Percentiles rank a stretch among this genome's conserved stretches.
phyloP scores from a whole-genome alignment of 192 early-diverging fungal species.

The Spizellomyces punctatus region DNA sequence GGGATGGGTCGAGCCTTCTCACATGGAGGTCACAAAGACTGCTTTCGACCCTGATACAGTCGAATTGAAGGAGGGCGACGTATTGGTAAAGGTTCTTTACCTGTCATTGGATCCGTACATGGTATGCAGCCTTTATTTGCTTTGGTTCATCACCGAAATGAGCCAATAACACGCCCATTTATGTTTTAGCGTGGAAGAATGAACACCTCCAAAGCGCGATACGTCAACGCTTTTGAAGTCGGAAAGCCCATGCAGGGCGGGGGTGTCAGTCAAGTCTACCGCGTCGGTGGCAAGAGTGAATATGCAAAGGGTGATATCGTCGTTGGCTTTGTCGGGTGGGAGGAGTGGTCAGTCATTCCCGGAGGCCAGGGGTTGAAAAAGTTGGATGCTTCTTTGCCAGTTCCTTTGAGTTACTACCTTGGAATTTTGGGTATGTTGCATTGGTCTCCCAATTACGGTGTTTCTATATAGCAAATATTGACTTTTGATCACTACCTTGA shows the following conservation, averaged over 20 bases:
- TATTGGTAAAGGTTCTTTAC: slow-evolving; percentile 62
- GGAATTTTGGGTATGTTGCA: slow-evolving; percentile 57
- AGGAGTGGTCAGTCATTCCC: slow-evolving; percentile 53
- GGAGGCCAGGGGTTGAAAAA: slow-evolving; percentile 25
- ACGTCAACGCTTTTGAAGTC: slow-evolving; percentile 53
- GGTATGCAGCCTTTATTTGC: slow-evolving; percentile 21
- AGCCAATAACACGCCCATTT: not conserved
- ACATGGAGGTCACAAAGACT: slow-evolving; percentile 48
- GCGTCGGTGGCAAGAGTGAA: slow-evolving; percentile 63
- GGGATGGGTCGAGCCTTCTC: slow-evolving; percentile 31
- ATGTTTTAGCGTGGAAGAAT: slow-evolving; percentile 57
- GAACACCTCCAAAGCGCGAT: slow-evolving; percentile 43
- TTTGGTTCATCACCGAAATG: not conserved
- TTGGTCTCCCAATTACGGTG: not conserved
- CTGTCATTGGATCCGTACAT: slow-evolving; percentile 80
- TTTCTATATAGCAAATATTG: not conserved
- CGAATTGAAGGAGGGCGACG: slow-evolving; percentile 45
- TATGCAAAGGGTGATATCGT: slow-evolving; percentile 59
- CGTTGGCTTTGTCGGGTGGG: slow-evolving; percentile 63
- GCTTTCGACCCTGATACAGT: slow-evolving; percentile 49
- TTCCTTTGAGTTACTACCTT: slow-evolving; percentile 62
- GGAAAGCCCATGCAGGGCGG: slow-evolving; percentile 65
- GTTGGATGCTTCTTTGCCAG: slow-evolving; percentile 36
- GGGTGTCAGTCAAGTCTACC: slow-evolving; percentile 65
- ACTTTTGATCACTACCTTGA: not conserved